A percentile compares a stretch with the other conserved stretches of the same genome.
Evolutionary conservation across 2,329 filamentous ascomycete species (phyloP).

Genomic region (Alternaria gansuensis): DNA sequence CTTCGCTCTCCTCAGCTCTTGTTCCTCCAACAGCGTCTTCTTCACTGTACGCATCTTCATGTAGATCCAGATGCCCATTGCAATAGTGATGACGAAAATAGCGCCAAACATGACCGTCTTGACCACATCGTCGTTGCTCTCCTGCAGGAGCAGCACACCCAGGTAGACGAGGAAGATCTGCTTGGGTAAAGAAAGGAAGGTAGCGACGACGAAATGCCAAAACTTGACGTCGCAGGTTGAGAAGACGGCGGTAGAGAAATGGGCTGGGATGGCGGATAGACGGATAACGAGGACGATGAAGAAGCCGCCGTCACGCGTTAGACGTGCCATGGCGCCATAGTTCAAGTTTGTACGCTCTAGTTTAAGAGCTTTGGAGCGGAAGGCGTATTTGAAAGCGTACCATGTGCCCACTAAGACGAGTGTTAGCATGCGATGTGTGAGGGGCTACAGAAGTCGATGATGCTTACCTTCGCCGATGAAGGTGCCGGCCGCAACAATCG

Average conservation of each 20-base stretch:
- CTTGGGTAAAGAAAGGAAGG: slow-evolving; percentile 47
- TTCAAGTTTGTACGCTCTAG: slow-evolving; percentile 50
- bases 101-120: slow-evolving; percentile 46
- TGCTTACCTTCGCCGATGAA: slow-evolving; percentile 48
- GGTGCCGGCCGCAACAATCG: slow-evolving; percentile 46
- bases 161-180: slow-evolving; percentile 51
- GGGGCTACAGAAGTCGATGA: background rate
- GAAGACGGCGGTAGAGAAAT: slow-evolving; percentile 50
- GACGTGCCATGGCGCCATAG: slow-evolving; percentile 48
- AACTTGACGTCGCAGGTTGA: slow-evolving; percentile 51
- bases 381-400: slow-evolving; percentile 48
- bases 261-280: slow-evolving; percentile 46
- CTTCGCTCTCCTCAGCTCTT: background rate
- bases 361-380: slow-evolving; percentile 43
- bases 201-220: slow-evolving; percentile 48
- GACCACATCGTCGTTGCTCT: slow-evolving; percentile 35
- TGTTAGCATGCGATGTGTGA: slow-evolving; percentile 21
- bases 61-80: slow-evolving; percentile 47
- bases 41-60: slow-evolving; percentile 48
- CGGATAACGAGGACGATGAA: slow-evolving; percentile 49
- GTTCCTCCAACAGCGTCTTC: slow-evolving; percentile 42
- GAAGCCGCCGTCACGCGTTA: slow-evolving; percentile 49
- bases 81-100: slow-evolving; percentile 43
- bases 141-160: slow-evolving; percentile 44
- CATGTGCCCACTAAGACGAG: slow-evolving; percentile 43